These are phyloP conservation scores for Hypoxylon sp. DNA, from an alignment of 2,329 filamentous ascomycete genomes.

Conservation along the genomic window DNA sequence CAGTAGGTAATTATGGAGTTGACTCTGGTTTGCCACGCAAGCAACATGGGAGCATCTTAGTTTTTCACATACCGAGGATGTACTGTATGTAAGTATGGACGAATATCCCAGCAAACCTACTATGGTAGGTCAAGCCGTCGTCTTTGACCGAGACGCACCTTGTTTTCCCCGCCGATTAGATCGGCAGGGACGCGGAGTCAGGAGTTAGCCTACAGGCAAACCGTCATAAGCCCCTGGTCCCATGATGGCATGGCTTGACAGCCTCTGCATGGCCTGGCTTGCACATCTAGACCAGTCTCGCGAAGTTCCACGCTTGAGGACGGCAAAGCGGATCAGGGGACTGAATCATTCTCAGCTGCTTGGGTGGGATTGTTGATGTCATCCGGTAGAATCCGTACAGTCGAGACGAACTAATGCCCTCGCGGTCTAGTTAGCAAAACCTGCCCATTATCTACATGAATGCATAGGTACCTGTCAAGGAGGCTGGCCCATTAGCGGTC, in stretches of 20 bases:
- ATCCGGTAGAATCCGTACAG: neutral
- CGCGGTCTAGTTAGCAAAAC: slow-evolving; percentile 2
- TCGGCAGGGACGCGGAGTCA: neutral
- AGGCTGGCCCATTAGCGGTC: neutral
- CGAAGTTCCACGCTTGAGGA: neutral
- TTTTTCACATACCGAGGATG: neutral
- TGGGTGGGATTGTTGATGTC: slow-evolving; percentile 14
- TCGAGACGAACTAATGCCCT: neutral
- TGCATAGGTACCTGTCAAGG: too few species aligned
- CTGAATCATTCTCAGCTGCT: neutral
- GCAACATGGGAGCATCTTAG: neutral
- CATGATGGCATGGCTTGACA: too few species aligned
- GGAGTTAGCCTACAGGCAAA: too few species aligned
- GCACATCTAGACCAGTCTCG: neutral
- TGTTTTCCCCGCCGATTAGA: neutral
- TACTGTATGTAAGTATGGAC: too few species aligned
- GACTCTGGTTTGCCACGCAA: slow-evolving; percentile 7
- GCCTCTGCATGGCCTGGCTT: too few species aligned
- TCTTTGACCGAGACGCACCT: neutral
- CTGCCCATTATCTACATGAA: too few species aligned
- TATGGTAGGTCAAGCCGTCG: neutral
- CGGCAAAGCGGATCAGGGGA: neutral
- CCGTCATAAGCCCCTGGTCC: too few species aligned
- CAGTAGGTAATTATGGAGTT: neutral
- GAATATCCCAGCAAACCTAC: neutral